Evolutionary conservation across 352 stramenopile genomes (phyloP).

Genomic region (Globisporangium takayamanum): DNA sequence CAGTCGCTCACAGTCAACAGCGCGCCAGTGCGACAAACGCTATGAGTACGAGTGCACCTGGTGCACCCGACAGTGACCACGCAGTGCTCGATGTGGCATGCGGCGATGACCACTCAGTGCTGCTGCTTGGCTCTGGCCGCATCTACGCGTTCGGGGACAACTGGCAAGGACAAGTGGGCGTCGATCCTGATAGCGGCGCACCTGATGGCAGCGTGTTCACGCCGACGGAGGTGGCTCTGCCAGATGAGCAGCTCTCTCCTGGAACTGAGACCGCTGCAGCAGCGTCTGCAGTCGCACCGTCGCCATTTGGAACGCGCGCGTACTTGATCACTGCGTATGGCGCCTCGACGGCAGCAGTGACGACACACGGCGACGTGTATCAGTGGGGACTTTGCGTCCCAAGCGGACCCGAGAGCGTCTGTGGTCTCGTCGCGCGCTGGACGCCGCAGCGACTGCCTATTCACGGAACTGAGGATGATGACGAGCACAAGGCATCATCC

Average conservation of each 20-base stretch:
- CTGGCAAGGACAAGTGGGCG: conserved; percentile 63
- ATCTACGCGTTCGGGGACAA: conserved; percentile 60
- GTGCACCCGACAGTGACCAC: neutral
- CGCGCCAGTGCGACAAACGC: neutral
- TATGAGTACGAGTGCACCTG: neutral
- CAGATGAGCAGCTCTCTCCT: neutral
- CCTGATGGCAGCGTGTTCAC: conserved; percentile 5
- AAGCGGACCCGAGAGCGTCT: conserved; percentile 24
- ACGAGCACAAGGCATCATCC: neutral
- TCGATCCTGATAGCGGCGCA: conserved; percentile 21
- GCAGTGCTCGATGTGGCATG: conserved; percentile 40
- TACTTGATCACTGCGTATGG: conserved; percentile 31
- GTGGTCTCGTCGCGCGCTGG: conserved; percentile 23
- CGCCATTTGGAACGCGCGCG: neutral
- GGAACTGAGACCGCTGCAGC: too few species aligned
- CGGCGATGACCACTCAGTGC: conserved; percentile 62
- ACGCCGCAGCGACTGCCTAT: conserved; percentile 19
- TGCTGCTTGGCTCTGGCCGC: conserved; percentile 37
- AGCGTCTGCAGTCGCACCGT: neutral
- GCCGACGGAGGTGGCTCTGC: neutral
- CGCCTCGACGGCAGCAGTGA: conserved; percentile 21
- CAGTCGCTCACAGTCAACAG: neutral
- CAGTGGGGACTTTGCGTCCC: conserved; percentile 32
- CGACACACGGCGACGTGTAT: conserved; percentile 20
- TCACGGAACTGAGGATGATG: neutral